Base-by-base conservation (phyloP, 2,329 filamentous ascomycete species). In the Colletotrichum destructivum region DNA sequence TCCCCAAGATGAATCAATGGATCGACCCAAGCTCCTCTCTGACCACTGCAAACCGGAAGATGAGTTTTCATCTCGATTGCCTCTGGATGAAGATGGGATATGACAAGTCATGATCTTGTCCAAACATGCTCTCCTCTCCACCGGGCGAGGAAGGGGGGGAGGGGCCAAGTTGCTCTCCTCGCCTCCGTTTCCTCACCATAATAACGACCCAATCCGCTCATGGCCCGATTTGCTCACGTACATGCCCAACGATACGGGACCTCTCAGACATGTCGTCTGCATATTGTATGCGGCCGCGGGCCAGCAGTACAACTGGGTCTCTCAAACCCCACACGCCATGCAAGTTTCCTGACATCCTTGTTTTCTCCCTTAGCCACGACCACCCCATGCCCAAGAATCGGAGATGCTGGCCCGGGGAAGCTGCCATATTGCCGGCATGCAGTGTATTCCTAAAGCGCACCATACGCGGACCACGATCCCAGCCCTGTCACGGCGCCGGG, bases 31-130 rank as follows among this genome's bases (percentile, higher is more conserved):
- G 4, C 51, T 8, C 60, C 60, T 31, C 31, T 38, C 46, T 35
- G 31, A 4, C 18, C 21, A 23, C 35, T 15, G 31, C 60, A 62
- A 62, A 62, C 60, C 35, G 60, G 15, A 51, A 52, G n/a, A 62
- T 52, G 60, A 52, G 31, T 13, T n/a, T 31, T 51, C 60, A 62
- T 51, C 31, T 40, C 59, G 15, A 47, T 23, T 62, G 21, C 15
- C 13, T 18, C n/a, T 23, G 31, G n/a, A 18, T 12, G 3, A 31
- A 62, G 31, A 13, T 40, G 46, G 26, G 51, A 18, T 1, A 38
- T 62, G 46, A 42, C 35, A 2, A 40, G 46, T 51, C 60, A 40
- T n/a, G 38, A 40, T 23, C 21, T n/a, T 9, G 6, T 16, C 35
- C 23, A 16, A 38, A 18, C 11, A 21, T 55, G 35, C 16, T 16